Evolutionary conservation across 768 basidiomycete genomes (phyloP).

Genomic region (Tricholomella constricta): DNA sequence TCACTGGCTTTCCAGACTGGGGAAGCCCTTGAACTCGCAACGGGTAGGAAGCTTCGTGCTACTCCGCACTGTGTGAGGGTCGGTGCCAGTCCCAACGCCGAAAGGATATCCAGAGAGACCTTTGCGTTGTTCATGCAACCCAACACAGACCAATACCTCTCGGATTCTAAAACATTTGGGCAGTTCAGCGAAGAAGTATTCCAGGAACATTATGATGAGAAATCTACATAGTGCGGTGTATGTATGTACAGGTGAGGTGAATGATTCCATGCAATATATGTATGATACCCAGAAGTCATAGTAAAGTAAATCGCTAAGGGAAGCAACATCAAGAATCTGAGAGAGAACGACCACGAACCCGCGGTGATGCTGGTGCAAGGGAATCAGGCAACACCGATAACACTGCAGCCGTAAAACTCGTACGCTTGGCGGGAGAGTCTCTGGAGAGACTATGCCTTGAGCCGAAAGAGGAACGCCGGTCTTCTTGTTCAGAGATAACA

Average conservation of each 20-base stretch:
- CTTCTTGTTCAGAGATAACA: conserved; percentile 79
- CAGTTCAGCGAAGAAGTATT: conserved; percentile 87
- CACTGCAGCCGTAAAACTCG: conserved; percentile 62
- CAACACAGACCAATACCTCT: conserved; percentile 74
- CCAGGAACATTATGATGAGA: conserved; percentile 48
- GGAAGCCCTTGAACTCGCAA: conserved; percentile 91
- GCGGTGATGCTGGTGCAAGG: conserved; percentile 43
- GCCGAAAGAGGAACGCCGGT: conserved; percentile 54
- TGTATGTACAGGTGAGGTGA: conserved; percentile 2
- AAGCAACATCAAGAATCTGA: conserved; percentile 29
- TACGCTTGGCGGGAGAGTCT: conserved; percentile 51
- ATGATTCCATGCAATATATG: conserved; percentile 25
- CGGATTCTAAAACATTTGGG: conserved; percentile 77
- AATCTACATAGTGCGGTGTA: conserved; percentile 25
- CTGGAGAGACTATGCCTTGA: conserved; percentile 47
- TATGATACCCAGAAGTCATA: conserved; percentile 10
- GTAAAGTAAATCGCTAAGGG: background rate
- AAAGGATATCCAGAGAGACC: conserved; percentile 76
- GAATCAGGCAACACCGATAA: conserved; percentile 63
- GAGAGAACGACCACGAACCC: conserved; percentile 40
- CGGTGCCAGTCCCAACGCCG: conserved; percentile 46
- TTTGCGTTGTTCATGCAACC: conserved; percentile 92
- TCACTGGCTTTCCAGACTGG: conserved; percentile 97
- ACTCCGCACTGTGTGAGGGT: conserved; percentile 95
- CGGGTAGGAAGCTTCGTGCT: conserved; percentile 76